A percentile compares a stretch with the other conserved stretches of the same genome.
phyloP scores from a whole-genome alignment of 345 rosid species.

The Combretum micranthum region DNA sequence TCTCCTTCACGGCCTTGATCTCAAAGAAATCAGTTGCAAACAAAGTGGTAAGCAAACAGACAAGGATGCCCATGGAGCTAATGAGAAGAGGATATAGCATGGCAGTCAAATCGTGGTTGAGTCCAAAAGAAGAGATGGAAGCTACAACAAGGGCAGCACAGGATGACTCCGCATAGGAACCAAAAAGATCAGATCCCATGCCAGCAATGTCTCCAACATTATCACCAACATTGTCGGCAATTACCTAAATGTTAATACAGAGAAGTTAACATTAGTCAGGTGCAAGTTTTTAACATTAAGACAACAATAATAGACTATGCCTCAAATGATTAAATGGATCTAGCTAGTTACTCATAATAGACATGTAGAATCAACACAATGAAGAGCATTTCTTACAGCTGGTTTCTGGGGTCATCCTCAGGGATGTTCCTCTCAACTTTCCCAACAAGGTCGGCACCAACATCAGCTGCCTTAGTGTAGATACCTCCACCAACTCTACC shows the following conservation, averaged over 20 bases:
- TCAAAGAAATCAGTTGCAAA: slow-evolving; percentile 71
- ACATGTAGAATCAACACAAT: no score
- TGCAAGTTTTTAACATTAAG: no score
- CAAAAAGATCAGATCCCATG: slow-evolving; percentile 79
- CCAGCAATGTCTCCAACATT: slow-evolving; percentile 86
- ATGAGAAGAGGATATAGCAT: slow-evolving; percentile 67
- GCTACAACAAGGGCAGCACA: slow-evolving; percentile 80
- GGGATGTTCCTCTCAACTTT: slow-evolving; percentile 79
- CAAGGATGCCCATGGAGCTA: slow-evolving; percentile 65
- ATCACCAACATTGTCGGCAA: slow-evolving; percentile 84
- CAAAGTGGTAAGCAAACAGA: slow-evolving; percentile 65
- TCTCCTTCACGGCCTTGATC: slow-evolving; percentile 64
- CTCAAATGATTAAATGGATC: no score
- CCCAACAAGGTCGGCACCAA: slow-evolving; percentile 89
- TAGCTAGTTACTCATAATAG: no score
- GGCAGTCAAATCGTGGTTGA: slow-evolving; percentile 58
- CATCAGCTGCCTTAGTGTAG: slow-evolving; percentile 85
- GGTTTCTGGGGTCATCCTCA: slow-evolving; percentile 80
- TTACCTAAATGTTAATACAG: slow-evolving; percentile 38
- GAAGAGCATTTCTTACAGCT: slow-evolving; percentile 43
- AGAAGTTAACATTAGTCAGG: not conserved
- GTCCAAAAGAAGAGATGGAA: slow-evolving; percentile 70
- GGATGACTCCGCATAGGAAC: slow-evolving; percentile 70
- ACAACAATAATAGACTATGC: no score
- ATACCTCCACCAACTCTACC: slow-evolving; percentile 87